These are phyloP conservation scores for Nitzschia putrida DNA, from an alignment of 108 stramenopile genomes.

Conservation along the genomic window DNA sequence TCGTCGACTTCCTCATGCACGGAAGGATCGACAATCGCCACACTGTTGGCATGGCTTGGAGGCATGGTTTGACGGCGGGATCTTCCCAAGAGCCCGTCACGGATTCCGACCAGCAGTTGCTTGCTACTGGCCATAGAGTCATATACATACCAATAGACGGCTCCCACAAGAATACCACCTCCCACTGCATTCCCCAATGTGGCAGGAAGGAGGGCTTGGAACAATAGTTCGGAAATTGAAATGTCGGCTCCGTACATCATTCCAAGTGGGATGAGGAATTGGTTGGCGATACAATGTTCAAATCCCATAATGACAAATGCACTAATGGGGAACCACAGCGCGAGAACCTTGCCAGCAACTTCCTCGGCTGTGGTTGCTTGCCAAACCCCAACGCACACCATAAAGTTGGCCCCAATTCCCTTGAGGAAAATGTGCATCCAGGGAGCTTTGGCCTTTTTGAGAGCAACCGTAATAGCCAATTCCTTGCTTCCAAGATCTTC, in stretches of 20 bases:
- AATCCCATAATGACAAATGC: conserved; percentile 52
- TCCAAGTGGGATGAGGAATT: conserved; percentile 73
- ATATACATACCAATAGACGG: conserved; percentile 46
- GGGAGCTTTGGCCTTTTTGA: conserved; percentile 36
- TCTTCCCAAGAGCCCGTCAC: conserved; percentile 6
- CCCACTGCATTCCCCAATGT: conserved; percentile 33
- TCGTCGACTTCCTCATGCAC: too few relatives aligned
- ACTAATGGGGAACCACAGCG: conserved; percentile 51
- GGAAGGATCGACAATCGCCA: too few relatives aligned
- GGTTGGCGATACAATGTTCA: conserved; percentile 77
- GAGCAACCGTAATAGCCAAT: conserved; percentile 35
- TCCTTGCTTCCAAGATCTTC: conserved; percentile 27
- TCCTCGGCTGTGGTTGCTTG: conserved; percentile 46
- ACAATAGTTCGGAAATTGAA: conserved; percentile 18
- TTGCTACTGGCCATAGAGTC: conserved; percentile 40
- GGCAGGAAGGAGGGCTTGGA: conserved; percentile 15
- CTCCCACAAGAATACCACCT: conserved; percentile 40
- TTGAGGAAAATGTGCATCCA: conserved; percentile 40
- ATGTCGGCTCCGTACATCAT: conserved; percentile 46
- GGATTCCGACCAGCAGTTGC: conserved; percentile 1
- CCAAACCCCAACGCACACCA: conserved; percentile 54
- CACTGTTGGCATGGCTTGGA: too few relatives aligned
- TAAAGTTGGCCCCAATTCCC: conserved; percentile 48
- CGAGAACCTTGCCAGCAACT: conserved; percentile 45
- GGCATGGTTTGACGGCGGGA: not conserved